phyloP scores from a whole-genome alignment of 306 rosid genomes.

The Vigna mungo region DNA sequence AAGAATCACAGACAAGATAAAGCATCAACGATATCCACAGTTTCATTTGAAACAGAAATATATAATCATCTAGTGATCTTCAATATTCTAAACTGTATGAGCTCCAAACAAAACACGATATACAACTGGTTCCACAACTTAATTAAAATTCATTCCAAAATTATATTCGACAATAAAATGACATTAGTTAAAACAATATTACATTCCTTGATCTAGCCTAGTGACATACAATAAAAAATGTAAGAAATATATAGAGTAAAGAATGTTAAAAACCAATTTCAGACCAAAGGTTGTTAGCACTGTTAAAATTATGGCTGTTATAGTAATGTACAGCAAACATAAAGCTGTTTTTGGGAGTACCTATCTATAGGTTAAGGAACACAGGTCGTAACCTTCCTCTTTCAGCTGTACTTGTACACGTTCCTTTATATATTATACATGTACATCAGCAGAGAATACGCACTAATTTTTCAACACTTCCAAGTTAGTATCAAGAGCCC shows the following conservation, averaged over 20 bases:
- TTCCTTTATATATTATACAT: no score
- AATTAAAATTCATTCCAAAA: constrained; percentile 11
- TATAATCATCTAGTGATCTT: neutral
- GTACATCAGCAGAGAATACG: no score
- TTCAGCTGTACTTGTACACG: no score
- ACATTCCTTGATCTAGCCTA: constrained; percentile 19
- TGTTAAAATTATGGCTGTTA: no score
- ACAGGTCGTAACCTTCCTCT: no score
- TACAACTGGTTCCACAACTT: neutral
- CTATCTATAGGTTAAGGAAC: no score
- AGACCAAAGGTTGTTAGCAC: neutral
- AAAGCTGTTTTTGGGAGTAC: no score
- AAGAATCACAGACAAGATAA: constrained; percentile 31
- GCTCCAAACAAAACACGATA: neutral
- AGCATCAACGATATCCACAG: constrained; percentile 24
- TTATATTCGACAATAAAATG: constrained; percentile 11
- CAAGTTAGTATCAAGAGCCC: no score
- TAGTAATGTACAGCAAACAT: no score
- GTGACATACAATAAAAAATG: constrained; percentile 10
- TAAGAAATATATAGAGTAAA: neutral
- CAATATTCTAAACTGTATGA: no score
- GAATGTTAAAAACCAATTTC: constrained; percentile 7
- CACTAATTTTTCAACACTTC: no score
- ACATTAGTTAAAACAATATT: neutral
- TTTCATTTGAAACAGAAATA: constrained; percentile 25